Evolutionary conservation across 1,284 basidiomycete species (phyloP), one percentile per base, ranked within the genome.

Genomic region (Melanopsichium pennsylvanicum): DNA sequence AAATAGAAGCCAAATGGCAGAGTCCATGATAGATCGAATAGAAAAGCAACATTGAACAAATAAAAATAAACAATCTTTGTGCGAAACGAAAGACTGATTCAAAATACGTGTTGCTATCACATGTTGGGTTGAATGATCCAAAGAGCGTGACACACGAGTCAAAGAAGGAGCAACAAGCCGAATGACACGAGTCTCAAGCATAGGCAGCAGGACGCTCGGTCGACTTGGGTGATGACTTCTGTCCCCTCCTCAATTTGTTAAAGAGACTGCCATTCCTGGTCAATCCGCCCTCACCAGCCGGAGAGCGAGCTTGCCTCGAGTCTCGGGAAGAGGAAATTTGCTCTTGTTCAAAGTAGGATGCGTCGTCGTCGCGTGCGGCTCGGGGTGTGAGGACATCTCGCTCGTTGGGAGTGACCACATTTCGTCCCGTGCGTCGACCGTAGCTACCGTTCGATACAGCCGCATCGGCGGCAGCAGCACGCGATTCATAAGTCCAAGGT

Each of bases 201-300:
- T 51, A 62, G 19, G 59, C 66, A 23, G 59, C 42, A 13, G 23
- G 49, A 23, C 55, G 59, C 21, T 69, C 66, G 3, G 59, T 27
- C 26, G 57, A 55, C 36, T 69, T 68, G 40, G 51, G 41, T 2
- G 52, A 50, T 2, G 37, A 27, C 32, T 60, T 69, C 18, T 51
- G 47, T 11, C 66, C 56, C n/a, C 66, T 48, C 16, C 55, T 31
- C 15, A 69, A 27, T 46, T 63, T 62, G 59, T 60, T 52, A 25
- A 69, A 69, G 11, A 69, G 50, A 25, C 59, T 63, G 16, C 66
- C 66, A 40, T 51, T 69, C 12, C 66, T 38, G 5, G 47, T 52
- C 19, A 69, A 31, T 2, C 64, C 64, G 0, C 41, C 39, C 13
- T 63, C 60, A 22, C 25, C 25, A 1, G 21, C 35, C 18, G 59